Base-by-base conservation (phyloP, 2,329 filamentous ascomycete genomes). In the Exophiala bonariae region DNA sequence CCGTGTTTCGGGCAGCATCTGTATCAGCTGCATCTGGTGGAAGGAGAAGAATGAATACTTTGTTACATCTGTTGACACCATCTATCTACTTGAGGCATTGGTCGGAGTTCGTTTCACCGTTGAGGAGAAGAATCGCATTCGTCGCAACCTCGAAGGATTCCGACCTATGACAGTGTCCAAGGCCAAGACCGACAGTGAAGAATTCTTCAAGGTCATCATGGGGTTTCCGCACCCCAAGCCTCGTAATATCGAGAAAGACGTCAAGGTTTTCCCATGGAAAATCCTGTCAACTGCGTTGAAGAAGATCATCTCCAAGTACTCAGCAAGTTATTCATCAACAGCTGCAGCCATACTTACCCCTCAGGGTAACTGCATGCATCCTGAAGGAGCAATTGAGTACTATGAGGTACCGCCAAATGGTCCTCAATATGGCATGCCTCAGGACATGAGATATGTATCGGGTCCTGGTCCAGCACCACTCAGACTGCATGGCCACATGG, bases 191-290 rank as follows among this genome's bases (percentile, higher is more conserved):
- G 92, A 97, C 50, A 96, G 88, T 65, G 92, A 97, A 66, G 89
- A 95, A 45, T 97, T 97, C 69, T 97, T 97, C 82, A 96, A 96
- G 73, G 80, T 96, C 61, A 97, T 99, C 71, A 99, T 99, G 93
- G 89, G 83, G 1, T 97, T 97, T 64, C 89, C 90, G 10, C 88
- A 86, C 51, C 93, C 93, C 2, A 97, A 97, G 70, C 93, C 93
- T 14, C 81, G 93, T 54, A 96, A 97, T 64, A 99, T 99, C 56
- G 93, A 97, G 74, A 99, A 99, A 73, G 92, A 97, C 63, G 91
- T 99, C 64, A 99, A 99, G 72, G 93, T 97, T 10, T 99, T 97
- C 63, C 86, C 90, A 3, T 99, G 93, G 93, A 93, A 90, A 68
- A 89, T 93, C 50, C 77, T 99, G 35, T 81, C 82, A 39, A 80